Evolutionary conservation across 768 basidiomycete genomes (phyloP).

Genomic region (Lactifluus piperatus): DNA sequence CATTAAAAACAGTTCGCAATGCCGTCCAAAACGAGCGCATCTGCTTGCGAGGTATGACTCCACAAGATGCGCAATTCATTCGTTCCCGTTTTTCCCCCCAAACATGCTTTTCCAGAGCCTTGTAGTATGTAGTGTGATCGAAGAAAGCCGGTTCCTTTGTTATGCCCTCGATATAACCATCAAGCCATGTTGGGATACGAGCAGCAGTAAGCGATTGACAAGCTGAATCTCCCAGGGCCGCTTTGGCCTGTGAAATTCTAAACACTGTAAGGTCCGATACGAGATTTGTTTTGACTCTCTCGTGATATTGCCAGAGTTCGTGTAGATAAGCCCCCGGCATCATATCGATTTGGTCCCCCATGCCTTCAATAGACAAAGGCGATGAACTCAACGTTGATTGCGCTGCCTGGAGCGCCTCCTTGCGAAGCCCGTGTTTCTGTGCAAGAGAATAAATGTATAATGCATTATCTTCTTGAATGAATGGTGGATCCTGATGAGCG

Average conservation of each 20-base stretch:
- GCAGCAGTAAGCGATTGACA: neutral
- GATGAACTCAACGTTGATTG: neutral
- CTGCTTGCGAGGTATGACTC: neutral
- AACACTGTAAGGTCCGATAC: neutral
- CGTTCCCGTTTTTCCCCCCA: too few relatives aligned
- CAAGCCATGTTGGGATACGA: neutral
- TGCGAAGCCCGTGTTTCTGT: neutral
- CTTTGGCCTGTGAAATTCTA: neutral
- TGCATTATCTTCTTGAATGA: neutral
- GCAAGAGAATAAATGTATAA: neutral
- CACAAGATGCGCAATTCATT: neutral
- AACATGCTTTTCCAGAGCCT: neutral
- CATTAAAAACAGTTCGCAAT: neutral
- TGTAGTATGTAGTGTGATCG: neutral
- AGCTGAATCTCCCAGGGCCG: neutral
- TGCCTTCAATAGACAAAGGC: neutral
- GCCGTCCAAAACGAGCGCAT: neutral
- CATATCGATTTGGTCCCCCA: neutral
- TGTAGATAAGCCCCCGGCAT: neutral
- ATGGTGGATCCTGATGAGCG: neutral
- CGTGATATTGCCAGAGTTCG: constrained; percentile 4
- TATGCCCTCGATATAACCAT: neutral
- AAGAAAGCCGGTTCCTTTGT: neutral
- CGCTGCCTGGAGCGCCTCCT: constrained; percentile 3
- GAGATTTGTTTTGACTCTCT: neutral